Evolutionary conservation across 225 moss, liverwort and hornwort genomes (phyloP), one percentile per base, ranked within the genome.

Genomic region (Asterella californica): DNA sequence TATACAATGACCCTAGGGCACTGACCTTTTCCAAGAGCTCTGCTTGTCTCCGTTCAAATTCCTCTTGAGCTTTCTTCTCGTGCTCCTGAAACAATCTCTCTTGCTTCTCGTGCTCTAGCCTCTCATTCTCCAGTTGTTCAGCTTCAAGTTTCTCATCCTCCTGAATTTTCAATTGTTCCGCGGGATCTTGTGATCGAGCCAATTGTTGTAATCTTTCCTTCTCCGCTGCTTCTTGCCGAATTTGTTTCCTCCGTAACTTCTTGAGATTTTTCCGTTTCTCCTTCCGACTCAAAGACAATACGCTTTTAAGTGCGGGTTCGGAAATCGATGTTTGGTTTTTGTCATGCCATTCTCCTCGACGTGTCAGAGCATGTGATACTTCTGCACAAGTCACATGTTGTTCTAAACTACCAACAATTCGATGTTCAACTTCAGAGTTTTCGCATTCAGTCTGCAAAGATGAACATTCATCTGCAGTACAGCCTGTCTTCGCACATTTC

Each of bases 181-280:
- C 81, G 15, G 85, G 73, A 42, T 79, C 78, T 68, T 80, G 72
- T 25, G 61, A 76, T 15, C 60, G 78, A 66, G 69, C 79, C 19
- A 75, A 33, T 66, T 82, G 83, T 74, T 80, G 81, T 64, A 81
- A 81, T 36, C 52, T 89, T 12, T 85, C 80, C 46, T 76, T 83
- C 79, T 77, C 85, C 30, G 93, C 95, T 61, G 84, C 86, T 82
- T 87, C 86, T 79, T 79, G 87, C 72, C 97, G 90, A 65, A 81
- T 60, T 82, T 85, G 88, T 72, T 91, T 90, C 81, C 97, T 78
- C 83, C 89, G 90, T 81, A 85, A 55, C 82, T 92, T 99, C 85
- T 99, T 99, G 76, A 83, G 46, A 45, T 81, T 79, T 81, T 86
- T 93, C 79, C 97, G 87, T 88, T 95, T 99, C 82, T 93, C 93